Conservation (phyloP, 352 stramenopile species). For the Plasmopara viticola region DNA sequence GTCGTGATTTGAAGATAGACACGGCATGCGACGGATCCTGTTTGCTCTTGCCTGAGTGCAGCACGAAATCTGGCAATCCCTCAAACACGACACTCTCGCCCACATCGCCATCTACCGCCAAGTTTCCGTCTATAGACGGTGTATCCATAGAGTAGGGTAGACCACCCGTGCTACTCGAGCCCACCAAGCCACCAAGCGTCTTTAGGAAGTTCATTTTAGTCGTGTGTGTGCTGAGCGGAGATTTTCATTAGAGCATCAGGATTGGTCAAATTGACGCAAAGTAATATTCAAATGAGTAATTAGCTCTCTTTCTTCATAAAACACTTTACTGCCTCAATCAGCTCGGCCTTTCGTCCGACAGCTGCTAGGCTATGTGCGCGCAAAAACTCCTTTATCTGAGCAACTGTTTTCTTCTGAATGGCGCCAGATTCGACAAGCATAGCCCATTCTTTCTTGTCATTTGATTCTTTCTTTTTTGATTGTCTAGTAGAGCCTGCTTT, state of each 20-base stretch:
- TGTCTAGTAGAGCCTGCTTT: slow-evolving; percentile 16
- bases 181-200: slow-evolving; percentile 70
- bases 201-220: slow-evolving; percentile 85
- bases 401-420: slow-evolving; percentile 70
- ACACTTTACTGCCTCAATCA: slow-evolving; percentile 41
- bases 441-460: slow-evolving; percentile 47
- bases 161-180: slow-evolving; percentile 55
- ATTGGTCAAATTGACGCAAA: slow-evolving; percentile 18
- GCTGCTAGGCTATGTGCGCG: slow-evolving; percentile 35
- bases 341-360: slow-evolving; percentile 55
- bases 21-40: slow-evolving; percentile 67
- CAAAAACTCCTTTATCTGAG: slow-evolving; percentile 65
- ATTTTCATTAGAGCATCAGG: not conserved
- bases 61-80: slow-evolving; percentile 65
- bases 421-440: slow-evolving; percentile 35
- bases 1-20: slow-evolving; percentile 91
- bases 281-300: slow-evolving; percentile 22
- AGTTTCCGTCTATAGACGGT: slow-evolving; percentile 27
- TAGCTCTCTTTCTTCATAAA: slow-evolving; percentile 35
- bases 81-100: slow-evolving; percentile 50
- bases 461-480: slow-evolving; percentile 28
- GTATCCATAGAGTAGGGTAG: slow-evolving; percentile 62
- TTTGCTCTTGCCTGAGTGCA: slow-evolving; percentile 86
- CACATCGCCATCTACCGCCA: slow-evolving; percentile 32
- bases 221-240: not conserved